These are phyloP conservation scores for Picochlorum sp. DNA, from an alignment of 139 green algal genomes.

Conservation along the genomic window DNA sequence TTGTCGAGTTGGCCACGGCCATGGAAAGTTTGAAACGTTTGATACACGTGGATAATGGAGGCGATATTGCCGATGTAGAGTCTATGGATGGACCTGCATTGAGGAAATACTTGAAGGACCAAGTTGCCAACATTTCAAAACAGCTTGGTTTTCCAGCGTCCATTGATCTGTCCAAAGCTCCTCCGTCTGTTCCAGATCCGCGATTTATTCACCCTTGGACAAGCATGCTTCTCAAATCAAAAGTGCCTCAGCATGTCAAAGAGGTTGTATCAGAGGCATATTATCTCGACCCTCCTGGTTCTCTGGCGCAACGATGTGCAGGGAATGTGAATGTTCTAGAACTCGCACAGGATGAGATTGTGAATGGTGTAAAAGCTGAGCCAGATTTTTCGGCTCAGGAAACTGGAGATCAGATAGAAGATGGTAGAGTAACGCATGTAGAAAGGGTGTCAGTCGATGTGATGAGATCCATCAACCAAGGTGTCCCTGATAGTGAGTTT, in stretches of 20 bases:
- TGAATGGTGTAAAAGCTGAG: neutral
- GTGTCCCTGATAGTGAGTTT: constrained; percentile 4
- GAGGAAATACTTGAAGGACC: no score
- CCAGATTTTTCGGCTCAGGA: neutral
- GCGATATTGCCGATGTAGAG: no score
- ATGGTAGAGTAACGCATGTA: neutral
- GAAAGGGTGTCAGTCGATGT: constrained; percentile 9
- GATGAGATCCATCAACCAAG: constrained; percentile 24
- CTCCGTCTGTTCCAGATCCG: no score
- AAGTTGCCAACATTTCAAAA: no score
- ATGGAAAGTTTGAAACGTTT: neutral
- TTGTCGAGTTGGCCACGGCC: neutral
- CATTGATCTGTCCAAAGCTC: no score
- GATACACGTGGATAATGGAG: no score
- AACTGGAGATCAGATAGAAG: neutral
- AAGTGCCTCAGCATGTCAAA: constrained; percentile 18
- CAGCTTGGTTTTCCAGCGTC: no score
- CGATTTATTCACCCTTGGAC: constrained; percentile 48
- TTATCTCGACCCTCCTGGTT: constrained; percentile 1
- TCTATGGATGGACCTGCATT: no score
- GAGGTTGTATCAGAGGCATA: constrained; percentile 1
- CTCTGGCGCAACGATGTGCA: neutral
- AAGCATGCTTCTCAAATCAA: constrained; percentile 34
- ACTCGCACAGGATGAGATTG: neutral
- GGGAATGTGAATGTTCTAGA: constrained; percentile 6